Evolutionary conservation across 176 grass and related monocot genomes (phyloP).

Genomic region (Bothriochloa decipiens): DNA sequence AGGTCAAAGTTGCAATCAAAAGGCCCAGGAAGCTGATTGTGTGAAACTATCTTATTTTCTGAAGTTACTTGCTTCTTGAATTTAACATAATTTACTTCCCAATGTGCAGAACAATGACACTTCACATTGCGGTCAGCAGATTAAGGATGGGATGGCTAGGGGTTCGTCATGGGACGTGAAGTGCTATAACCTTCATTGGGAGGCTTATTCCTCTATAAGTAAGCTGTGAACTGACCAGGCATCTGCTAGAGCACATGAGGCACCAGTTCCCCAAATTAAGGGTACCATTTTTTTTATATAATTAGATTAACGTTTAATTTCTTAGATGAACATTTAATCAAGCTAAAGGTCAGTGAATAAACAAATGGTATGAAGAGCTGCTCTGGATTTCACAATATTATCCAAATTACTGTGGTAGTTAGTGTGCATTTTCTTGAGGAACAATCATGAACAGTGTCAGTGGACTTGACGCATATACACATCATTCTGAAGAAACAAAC

Average conservation of each 20-base stretch:
- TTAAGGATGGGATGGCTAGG: slow-evolving; percentile 55
- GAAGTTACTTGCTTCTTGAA: slow-evolving; percentile 23
- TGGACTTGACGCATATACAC: background rate
- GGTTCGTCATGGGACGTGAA: slow-evolving; percentile 52
- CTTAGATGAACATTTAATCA: background rate
- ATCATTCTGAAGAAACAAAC: background rate
- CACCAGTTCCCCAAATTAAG: slow-evolving; percentile 11
- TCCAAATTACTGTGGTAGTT: background rate
- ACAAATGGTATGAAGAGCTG: background rate
- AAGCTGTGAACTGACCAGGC: background rate
- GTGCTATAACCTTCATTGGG: slow-evolving; percentile 56
- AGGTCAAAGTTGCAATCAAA: slow-evolving; percentile 13
- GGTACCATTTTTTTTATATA: background rate
- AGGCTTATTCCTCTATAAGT: slow-evolving; percentile 51
- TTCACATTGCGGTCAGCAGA: slow-evolving; percentile 36
- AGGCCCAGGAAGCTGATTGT: background rate
- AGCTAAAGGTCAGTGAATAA: slow-evolving; percentile 9
- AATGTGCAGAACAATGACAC: slow-evolving; percentile 49
- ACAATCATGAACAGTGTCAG: background rate
- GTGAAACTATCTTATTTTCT: slow-evolving; percentile 13
- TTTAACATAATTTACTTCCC: slow-evolving; percentile 2
- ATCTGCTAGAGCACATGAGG: background rate
- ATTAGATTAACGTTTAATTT: slow-evolving; percentile 1
- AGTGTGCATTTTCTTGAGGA: background rate
- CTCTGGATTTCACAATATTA: background rate